Base-by-base conservation (phyloP, 2,329 filamentous ascomycete species). In the Orbilia oligospora region DNA sequence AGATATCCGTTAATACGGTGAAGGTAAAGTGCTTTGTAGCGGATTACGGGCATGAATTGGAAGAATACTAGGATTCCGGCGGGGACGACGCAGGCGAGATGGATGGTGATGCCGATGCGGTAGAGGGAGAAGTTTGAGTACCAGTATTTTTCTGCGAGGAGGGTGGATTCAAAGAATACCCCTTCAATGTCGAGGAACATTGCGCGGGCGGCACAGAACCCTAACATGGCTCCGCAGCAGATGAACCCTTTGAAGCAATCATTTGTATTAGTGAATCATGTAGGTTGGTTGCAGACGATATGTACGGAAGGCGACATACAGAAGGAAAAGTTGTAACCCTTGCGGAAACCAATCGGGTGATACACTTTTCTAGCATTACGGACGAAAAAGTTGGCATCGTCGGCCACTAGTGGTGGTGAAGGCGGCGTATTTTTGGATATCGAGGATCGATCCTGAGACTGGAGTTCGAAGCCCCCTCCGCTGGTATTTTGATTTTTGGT, bases 1-100 rank as follows among this genome's bases (percentile, higher is more conserved):
- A 87, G 41, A 77, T 91, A 91, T 0, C 90, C 90, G 66, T 87
- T 89, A 70, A 91, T 85, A 0, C 90, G 87, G 81, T 92, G 90
- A 22, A 91, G 82, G 1, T 88, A 75, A 0, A 89, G 83, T 65
- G 84, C 81, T 80, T 85, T 87, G 80, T 88, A 83, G 75, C 88
- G 87, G 8, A 87, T 81, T 3, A 82, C 80, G 0, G 87, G 87
- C 1, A 87, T 81, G 80, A 89, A 88, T 83, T 88, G 87, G 22
- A 87, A 82, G 64, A 85, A 83, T 5, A 84, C 85, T 3, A 88
- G 83, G 1, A 88, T 78, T 5, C 83, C 83, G 1, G 84, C 87
- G 0, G 87, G 68, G 2, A 89, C 81, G n/a, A 88, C 84, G 12
- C 83, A 81, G 2, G 81, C 84, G 2, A 88, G 82, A 75, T 89